Conservation (phyloP, 352 stramenopile genomes). For the Phytophthora foliorum region DNA sequence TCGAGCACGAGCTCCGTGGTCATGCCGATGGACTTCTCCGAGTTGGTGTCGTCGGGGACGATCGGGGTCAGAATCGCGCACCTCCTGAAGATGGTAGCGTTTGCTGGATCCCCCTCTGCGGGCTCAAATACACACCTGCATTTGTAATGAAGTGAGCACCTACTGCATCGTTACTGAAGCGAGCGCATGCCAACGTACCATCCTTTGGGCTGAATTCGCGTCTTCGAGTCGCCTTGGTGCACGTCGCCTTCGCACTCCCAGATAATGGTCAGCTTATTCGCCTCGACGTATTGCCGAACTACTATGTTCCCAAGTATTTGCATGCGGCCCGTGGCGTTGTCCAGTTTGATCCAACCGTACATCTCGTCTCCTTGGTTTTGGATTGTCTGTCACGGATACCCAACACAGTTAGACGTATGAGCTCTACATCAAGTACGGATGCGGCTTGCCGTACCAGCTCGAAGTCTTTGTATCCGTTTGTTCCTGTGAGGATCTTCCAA, state of each 20-base stretch:
- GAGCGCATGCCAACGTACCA: slow-evolving; percentile 36
- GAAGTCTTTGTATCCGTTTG: slow-evolving; percentile 35
- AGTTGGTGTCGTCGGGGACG: slow-evolving; percentile 30
- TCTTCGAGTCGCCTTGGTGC: slow-evolving; percentile 31
- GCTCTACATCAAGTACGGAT: neutral
- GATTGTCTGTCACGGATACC: slow-evolving; percentile 36
- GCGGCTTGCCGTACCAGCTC: slow-evolving; percentile 33
- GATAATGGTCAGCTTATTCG: slow-evolving; percentile 50
- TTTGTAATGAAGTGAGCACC: neutral
- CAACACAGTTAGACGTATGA: slow-evolving; percentile 1
- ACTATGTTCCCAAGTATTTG: slow-evolving; percentile 52
- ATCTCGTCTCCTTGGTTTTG: slow-evolving; percentile 49
- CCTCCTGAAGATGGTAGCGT: slow-evolving; percentile 46
- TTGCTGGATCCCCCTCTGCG: slow-evolving; percentile 34
- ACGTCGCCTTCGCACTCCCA: slow-evolving; percentile 57
- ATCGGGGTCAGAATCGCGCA: slow-evolving; percentile 53
- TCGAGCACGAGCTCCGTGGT: slow-evolving; percentile 46
- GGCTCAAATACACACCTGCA: slow-evolving; percentile 57
- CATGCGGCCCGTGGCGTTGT: slow-evolving; percentile 39
- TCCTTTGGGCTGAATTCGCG: slow-evolving; percentile 55
- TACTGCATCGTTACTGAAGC: neutral
- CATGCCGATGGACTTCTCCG: slow-evolving; percentile 47
- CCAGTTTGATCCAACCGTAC: slow-evolving; percentile 53
- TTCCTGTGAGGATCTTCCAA: slow-evolving; percentile 48
- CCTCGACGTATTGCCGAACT: slow-evolving; percentile 49